These are phyloP conservation scores for Paraphoma chrysanthemicola DNA, from an alignment of 2,329 filamentous ascomycete genomes.

Conservation along the genomic window DNA sequence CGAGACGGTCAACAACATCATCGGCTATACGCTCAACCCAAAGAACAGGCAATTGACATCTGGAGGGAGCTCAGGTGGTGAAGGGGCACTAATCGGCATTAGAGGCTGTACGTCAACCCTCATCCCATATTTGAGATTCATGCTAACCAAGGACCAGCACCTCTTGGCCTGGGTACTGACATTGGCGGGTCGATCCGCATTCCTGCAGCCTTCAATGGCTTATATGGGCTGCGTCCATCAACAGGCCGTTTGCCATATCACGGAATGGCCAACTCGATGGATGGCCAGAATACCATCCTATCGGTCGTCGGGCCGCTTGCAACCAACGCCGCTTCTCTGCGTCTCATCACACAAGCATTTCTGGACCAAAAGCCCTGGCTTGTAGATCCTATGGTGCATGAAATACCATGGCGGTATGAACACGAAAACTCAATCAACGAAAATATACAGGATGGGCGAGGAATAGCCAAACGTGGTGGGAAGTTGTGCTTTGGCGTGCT, in stretches of 20 bases:
- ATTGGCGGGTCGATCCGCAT: conserved; percentile 64
- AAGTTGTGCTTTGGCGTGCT: conserved; percentile 43
- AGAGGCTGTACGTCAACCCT: conserved; percentile 51
- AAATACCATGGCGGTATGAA: conserved; percentile 68
- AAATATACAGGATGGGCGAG: conserved; percentile 11
- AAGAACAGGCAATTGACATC: conserved; percentile 61
- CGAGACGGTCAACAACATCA: conserved; percentile 68
- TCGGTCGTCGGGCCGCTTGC: conserved; percentile 70
- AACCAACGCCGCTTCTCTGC: conserved; percentile 61
- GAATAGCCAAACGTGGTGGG: conserved; percentile 2
- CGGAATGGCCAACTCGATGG: conserved; percentile 65
- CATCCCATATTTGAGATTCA: not conserved
- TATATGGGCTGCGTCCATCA: conserved; percentile 63
- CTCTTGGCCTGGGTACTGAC: conserved; percentile 65
- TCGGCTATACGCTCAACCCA: conserved; percentile 65
- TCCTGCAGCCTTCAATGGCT: conserved; percentile 64
- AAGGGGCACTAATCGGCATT: conserved; percentile 65
- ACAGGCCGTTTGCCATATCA: conserved; percentile 56
- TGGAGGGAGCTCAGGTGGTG: conserved; percentile 67
- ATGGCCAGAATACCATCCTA: conserved; percentile 68
- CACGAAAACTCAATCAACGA: conserved; percentile 44
- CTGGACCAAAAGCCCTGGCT: conserved; percentile 69
- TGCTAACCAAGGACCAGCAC: conserved; percentile 28
- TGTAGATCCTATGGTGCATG: conserved; percentile 68
- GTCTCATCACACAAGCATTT: conserved; percentile 63